A percentile compares a stretch with the other conserved stretches of the same genome.
phyloP scores from a whole-genome alignment of 305 asterid species.

The Solanum hybrid region DNA sequence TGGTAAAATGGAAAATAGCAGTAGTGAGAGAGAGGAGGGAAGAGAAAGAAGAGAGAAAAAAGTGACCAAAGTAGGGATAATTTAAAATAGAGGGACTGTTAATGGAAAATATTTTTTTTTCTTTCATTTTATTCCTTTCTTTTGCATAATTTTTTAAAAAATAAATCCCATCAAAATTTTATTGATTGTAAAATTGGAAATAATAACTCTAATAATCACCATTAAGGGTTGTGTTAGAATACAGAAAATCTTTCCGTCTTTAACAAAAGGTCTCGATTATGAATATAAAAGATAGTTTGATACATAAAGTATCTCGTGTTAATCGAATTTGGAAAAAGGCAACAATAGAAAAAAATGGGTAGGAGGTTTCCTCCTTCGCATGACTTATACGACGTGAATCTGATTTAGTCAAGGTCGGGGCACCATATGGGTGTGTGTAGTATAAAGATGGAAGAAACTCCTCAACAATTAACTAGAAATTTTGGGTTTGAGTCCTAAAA shows the following conservation, averaged over 20 bases:
- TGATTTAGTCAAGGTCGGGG: background rate
- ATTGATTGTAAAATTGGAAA: background rate
- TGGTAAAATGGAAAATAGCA: constrained; percentile 4
- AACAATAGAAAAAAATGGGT: background rate
- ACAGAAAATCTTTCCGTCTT: background rate
- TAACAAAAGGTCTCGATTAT: background rate
- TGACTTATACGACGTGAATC: background rate
- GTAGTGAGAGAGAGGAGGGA: background rate
- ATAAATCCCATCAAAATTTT: background rate
- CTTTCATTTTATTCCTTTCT: background rate
- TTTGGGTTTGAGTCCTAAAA: background rate
- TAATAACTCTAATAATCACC: background rate
- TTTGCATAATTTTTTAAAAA: background rate
- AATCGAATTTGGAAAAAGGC: rapidly evolving
- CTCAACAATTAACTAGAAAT: background rate
- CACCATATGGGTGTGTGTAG: background rate
- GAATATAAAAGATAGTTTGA: background rate
- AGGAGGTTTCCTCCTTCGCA: background rate
- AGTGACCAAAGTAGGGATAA: constrained; percentile 19
- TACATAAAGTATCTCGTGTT: background rate
- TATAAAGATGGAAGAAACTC: background rate
- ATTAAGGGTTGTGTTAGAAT: background rate
- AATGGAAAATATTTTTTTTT: background rate
- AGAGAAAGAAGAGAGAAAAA: constrained; percentile 10
- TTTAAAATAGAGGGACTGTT: background rate